phyloP scores from a whole-genome alignment of 768 basidiomycete genomes.

The Rhodotorula paludigena region DNA sequence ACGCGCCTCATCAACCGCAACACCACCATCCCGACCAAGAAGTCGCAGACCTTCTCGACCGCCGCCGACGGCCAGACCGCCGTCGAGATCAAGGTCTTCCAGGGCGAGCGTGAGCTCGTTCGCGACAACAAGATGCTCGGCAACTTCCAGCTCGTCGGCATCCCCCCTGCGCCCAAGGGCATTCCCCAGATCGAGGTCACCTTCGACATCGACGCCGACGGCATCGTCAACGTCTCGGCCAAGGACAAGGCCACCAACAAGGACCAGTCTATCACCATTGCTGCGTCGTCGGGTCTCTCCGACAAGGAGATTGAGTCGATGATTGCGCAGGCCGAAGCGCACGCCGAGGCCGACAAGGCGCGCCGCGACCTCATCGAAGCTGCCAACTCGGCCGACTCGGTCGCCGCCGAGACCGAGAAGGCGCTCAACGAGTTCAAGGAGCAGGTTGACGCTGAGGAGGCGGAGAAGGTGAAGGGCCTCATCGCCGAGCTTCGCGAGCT shows the following conservation, averaged over 20 bases:
- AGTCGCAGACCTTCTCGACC: slow-evolving; percentile 97
- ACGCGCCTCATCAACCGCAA: slow-evolving; percentile 96
- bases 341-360: slow-evolving; percentile 71
- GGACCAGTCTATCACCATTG: slow-evolving; percentile 65
- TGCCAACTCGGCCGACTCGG: slow-evolving; percentile 91
- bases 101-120: slow-evolving; percentile 98
- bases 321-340: slow-evolving; percentile 90
- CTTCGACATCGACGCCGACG: slow-evolving; percentile 89
- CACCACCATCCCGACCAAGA: slow-evolving; percentile 99
- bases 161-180: slow-evolving; percentile 79
- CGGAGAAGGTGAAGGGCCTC: slow-evolving; percentile 86
- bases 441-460: slow-evolving; percentile 84
- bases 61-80: slow-evolving; percentile 99
- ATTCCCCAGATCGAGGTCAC: slow-evolving; percentile 82
- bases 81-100: slow-evolving; percentile 99
- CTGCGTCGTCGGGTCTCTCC: slow-evolving; percentile 90
- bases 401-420: slow-evolving; percentile 94
- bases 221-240: slow-evolving; percentile 91
- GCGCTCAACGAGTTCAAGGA: slow-evolving; percentile 98
- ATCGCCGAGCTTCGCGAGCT: slow-evolving; percentile 81
- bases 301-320: slow-evolving; percentile 97
- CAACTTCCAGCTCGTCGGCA: slow-evolving; percentile 98
- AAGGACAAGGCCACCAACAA: slow-evolving; percentile 60
- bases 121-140: slow-evolving; percentile 97
- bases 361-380: slow-evolving; percentile 87